phyloP scores from a whole-genome alignment of 176 grass and related monocot species.

The Oropetium thomaeum region DNA sequence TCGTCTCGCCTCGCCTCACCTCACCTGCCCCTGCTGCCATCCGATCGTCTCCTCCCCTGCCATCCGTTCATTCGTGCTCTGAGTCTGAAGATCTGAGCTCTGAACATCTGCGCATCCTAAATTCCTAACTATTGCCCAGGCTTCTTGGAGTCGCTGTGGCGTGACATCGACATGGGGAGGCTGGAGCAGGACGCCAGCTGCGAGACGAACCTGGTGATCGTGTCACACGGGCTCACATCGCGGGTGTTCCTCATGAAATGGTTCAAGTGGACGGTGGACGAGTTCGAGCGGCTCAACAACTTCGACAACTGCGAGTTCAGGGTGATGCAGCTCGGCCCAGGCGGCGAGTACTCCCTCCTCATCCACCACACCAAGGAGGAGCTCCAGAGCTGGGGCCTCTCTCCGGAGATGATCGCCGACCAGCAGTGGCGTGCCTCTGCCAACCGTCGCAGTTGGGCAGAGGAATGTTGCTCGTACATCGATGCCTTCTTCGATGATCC shows the following conservation, averaged over 20 bases:
- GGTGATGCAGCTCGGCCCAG: conserved; percentile 86
- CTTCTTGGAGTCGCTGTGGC: conserved; percentile 92
- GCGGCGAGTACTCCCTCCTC: conserved; percentile 86
- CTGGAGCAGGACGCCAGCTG: conserved; percentile 54
- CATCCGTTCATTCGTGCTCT: neutral
- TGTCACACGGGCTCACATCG: conserved; percentile 84
- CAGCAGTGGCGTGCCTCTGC: conserved; percentile 80
- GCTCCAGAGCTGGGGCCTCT: conserved; percentile 75
- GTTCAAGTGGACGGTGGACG: conserved; percentile 99
- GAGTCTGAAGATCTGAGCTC: neutral
- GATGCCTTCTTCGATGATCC: conserved; percentile 63
- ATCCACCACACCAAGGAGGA: conserved; percentile 87
- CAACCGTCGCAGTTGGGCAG: conserved; percentile 54
- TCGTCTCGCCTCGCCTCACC: no score
- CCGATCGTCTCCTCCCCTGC: neutral
- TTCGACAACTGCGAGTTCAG: conserved; percentile 82
- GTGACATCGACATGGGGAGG: conserved; percentile 89
- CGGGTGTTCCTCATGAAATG: conserved; percentile 98
- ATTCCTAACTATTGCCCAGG: conserved; percentile 46
- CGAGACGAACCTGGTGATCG: conserved; percentile 82
- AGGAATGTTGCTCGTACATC: conserved; percentile 62
- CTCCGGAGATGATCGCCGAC: conserved; percentile 87
- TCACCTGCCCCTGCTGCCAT: no score
- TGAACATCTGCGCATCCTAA: no score
- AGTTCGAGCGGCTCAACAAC: conserved; percentile 95